Percentiles rank a stretch among this genome's conserved stretches.
Evolutionary conservation across 2,329 filamentous ascomycete species (phyloP).

Genomic region (Rhynchosporium graminicola): DNA sequence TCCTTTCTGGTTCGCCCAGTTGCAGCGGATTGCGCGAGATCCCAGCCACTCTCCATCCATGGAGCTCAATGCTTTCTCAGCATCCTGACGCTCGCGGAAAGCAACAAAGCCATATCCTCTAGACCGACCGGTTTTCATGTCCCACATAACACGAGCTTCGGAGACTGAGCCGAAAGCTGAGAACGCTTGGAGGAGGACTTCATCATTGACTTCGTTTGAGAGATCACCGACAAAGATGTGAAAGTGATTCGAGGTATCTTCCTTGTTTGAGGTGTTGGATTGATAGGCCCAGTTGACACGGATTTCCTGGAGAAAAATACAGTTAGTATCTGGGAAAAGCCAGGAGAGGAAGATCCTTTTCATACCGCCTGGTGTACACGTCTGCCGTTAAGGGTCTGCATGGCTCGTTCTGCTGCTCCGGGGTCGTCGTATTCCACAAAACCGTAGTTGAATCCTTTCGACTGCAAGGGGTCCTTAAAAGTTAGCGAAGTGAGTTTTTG

Average conservation of each 20-base stretch:
- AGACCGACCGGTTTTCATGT: conserved; percentile 99
- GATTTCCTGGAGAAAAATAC: conserved; percentile 70
- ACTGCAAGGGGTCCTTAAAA: conserved; percentile 49
- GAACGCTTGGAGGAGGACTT: conserved; percentile 90
- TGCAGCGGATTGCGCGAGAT: conserved; percentile 96
- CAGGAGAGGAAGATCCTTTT: conserved; percentile 21
- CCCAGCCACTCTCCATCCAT: conserved; percentile 99
- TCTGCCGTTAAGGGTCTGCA: conserved; percentile 94
- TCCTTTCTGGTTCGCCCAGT: conserved; percentile 99
- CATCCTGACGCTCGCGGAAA: conserved; percentile 89
- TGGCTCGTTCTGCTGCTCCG: conserved; percentile 91
- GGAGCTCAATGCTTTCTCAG: conserved; percentile 91
- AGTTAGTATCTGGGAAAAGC: conserved; percentile 25
- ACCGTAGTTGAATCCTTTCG: conserved; percentile 97
- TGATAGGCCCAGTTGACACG: conserved; percentile 99
- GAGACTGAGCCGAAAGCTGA: conserved; percentile 94
- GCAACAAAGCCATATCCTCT: conserved; percentile 98
- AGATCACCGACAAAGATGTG: conserved; percentile 98
- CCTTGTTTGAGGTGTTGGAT: conserved; percentile 90
- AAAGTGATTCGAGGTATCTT: conserved; percentile 97
- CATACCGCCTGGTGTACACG: conserved; percentile 92
- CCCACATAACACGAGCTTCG: conserved; percentile 99
- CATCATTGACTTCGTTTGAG: conserved; percentile 98
- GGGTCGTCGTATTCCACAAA: conserved; percentile 99
- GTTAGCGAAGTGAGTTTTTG: conserved; percentile 7